A percentile compares a stretch with the other conserved stretches of the same genome.
These are phyloP conservation scores for Penicillium nucicola DNA, from an alignment of 495 filamentous ascomycete species.

Conservation along the genomic window DNA sequence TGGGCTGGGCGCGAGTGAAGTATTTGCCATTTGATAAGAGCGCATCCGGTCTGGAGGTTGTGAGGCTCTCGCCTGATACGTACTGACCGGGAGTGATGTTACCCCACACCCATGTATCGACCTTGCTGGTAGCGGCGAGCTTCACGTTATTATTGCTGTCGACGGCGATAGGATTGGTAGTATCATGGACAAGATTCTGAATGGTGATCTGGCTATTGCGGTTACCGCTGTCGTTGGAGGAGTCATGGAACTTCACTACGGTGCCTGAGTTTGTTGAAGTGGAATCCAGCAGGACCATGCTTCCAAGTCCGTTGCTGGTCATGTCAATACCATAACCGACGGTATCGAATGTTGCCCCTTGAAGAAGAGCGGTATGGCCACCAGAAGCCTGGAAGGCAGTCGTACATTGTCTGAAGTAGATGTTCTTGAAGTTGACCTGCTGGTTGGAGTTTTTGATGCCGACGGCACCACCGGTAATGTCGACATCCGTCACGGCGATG, in stretches of 20 bases:
- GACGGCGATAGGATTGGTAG: slow-evolving; percentile 22
- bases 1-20: slow-evolving; percentile 27
- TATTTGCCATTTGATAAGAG: slow-evolving; percentile 24
- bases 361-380: slow-evolving; percentile 35
- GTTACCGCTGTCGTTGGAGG: slow-evolving; percentile 25
- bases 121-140: slow-evolving; percentile 44
- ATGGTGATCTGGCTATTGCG: slow-evolving; percentile 33
- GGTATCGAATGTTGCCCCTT: slow-evolving; percentile 29
- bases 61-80: slow-evolving; percentile 17
- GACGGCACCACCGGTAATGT: slow-evolving; percentile 45
- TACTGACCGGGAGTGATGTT: slow-evolving; percentile 30
- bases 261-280: slow-evolving; percentile 46
- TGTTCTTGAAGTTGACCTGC: slow-evolving; percentile 47
- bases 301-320: slow-evolving; percentile 44
- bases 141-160: slow-evolving; percentile 33
- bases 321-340: slow-evolving; percentile 28
- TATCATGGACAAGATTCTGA: slow-evolving; percentile 27
- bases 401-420: slow-evolving; percentile 38
- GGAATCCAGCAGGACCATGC: slow-evolving; percentile 44
- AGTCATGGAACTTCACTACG: slow-evolving; percentile 44
- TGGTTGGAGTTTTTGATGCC: slow-evolving; percentile 46
- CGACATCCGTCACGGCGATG: slow-evolving; percentile 42
- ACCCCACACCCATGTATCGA: slow-evolving; percentile 38
- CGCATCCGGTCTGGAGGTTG: slow-evolving; percentile 15
- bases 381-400: slow-evolving; percentile 30